Base-by-base conservation (phyloP, 78 protist genomes). In the Dictyostelium citrinum region DNA sequence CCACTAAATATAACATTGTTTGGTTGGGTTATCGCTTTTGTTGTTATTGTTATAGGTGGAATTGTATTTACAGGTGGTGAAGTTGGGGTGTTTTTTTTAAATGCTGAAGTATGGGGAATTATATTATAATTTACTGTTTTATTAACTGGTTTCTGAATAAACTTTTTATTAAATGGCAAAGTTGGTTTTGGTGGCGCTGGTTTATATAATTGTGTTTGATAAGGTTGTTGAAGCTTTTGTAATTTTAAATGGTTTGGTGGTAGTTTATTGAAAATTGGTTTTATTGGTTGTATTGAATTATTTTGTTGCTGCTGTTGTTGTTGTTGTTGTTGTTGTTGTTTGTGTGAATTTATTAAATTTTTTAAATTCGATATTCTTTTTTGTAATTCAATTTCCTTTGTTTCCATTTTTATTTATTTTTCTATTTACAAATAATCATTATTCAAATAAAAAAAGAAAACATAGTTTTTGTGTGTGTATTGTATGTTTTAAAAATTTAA, bases 241-340 rank as follows among this genome's bases (percentile, higher is more conserved):
- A 74, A 16, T 74, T 24, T 76, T 37, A 76, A 11, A 22, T 35
- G 82, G 24, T 76, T 35, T 43, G 58, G 20, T 24, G 60, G 83
- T 24, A 39, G 17, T 41, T 75, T 75, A 41, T 75, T 75, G n/a
- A 75, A 75, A n/a, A 75, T 75, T 14, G 81, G 81, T 41, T 75
- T 75, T 64, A 64, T 29, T 11, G 35, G 39, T 11, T 55, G 16
- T 35, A 37, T 35, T 71, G 79, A 11, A 16, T 4, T 70, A 37
- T n/a, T 22, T 71, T 31, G 37, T 70, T 29, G 5, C 11, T 27
- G 41, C 17, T n/a, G 27, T 0, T 1, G 11, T 61, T 61, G 27
- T 24, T n/a, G 16, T 61, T 17, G 71, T 27, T 22, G 37, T 27
- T 61, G 72, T 27, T 64, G 39, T 24, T 27, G 33, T 33, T 70